These are phyloP conservation scores for Erysimum cheiranthoides DNA, from an alignment of 345 rosid genomes.

Conservation along the genomic window DNA sequence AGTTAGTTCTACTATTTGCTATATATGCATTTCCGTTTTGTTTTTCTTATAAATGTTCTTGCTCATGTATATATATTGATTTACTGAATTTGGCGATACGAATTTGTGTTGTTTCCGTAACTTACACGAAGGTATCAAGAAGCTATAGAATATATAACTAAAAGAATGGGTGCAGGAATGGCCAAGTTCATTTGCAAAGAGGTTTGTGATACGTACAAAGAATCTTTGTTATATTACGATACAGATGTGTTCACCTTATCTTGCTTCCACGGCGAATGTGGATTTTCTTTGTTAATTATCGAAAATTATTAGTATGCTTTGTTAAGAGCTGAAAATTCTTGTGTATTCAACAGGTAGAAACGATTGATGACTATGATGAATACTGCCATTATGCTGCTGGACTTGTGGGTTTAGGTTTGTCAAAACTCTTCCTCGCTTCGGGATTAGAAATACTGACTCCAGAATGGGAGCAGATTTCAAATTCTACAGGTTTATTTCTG, in stretches of 20 bases:
- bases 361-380: slow-evolving; percentile 84
- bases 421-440: slow-evolving; percentile 85
- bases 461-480: slow-evolving; percentile 60
- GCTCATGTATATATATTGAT: background rate
- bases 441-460: slow-evolving; percentile 63
- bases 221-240: background rate
- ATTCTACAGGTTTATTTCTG: slow-evolving; percentile 89
- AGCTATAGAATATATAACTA: slow-evolving; percentile 73
- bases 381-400: slow-evolving; percentile 95
- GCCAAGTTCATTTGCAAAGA: slow-evolving; percentile 85
- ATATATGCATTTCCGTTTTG: background rate
- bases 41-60: background rate
- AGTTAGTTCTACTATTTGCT: slow-evolving; percentile 24
- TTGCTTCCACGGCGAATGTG: too few species aligned
- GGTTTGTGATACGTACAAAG: slow-evolving; percentile 57
- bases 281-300: background rate
- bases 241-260: too few species aligned
- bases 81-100: background rate
- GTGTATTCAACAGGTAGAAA: slow-evolving; percentile 67
- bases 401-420: slow-evolving; percentile 88
- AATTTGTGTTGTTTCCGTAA: background rate
- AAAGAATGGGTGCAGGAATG: slow-evolving; percentile 94
- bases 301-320: too few species aligned
- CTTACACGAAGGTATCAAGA: slow-evolving; percentile 65
- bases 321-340: background rate